Conservation (phyloP, 1,284 basidiomycete species). For the Ceratobasidium sp. region DNA sequence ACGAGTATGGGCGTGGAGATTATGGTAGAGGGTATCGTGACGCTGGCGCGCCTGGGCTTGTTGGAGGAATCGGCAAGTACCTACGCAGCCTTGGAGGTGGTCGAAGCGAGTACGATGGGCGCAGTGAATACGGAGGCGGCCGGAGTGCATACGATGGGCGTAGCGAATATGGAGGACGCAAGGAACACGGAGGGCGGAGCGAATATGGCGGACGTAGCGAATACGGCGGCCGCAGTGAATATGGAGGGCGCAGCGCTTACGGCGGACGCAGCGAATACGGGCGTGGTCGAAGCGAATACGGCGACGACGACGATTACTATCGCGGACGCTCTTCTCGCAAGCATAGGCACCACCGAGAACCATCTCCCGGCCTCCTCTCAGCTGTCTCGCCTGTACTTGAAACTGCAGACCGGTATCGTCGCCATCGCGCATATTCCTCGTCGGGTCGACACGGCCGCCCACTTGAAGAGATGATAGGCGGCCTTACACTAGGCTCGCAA, state of each 20-base stretch:
- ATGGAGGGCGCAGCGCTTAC: background rate
- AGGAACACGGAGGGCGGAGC: background rate
- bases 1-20: background rate
- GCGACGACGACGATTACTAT: background rate
- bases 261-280: background rate
- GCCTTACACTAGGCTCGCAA: background rate
- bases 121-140: background rate
- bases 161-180: background rate
- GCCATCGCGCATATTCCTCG: background rate
- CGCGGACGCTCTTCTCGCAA: background rate
- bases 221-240: background rate
- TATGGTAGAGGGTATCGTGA: background rate
- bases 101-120: background rate
- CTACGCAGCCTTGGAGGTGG: background rate
- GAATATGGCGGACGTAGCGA: slow-evolving; percentile 2
- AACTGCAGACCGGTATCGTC: slow-evolving; percentile 2
- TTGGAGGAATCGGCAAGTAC: background rate
- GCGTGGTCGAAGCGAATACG: background rate
- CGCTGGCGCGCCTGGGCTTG: background rate
- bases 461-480: slow-evolving; percentile 2
- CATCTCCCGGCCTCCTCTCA: background rate
- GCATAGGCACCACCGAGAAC: slow-evolving; percentile 5
- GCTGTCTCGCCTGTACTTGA: background rate
- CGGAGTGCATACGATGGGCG: background rate
- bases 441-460: background rate